Evolutionary conservation across 2,329 filamentous ascomycete genomes (phyloP).

Genomic region (Exserohilum turcica): DNA sequence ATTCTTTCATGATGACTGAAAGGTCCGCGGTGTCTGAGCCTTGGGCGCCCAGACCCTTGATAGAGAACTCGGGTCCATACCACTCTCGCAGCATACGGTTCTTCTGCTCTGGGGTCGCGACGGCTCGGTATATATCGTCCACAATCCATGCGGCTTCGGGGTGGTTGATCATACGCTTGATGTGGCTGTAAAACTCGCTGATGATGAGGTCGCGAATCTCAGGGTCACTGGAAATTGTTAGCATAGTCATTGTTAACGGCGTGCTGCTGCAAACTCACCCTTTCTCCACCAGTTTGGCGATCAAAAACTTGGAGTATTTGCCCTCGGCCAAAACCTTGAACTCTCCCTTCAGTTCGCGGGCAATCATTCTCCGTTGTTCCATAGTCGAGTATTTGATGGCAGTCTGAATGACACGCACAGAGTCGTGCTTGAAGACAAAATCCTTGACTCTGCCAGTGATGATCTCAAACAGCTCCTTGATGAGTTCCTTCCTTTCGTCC

Average conservation of each 20-base stretch:
- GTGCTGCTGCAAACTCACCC: slow-evolving; percentile 48
- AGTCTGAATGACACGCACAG: slow-evolving; percentile 94
- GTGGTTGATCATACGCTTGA: slow-evolving; percentile 92
- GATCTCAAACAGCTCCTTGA: slow-evolving; percentile 88
- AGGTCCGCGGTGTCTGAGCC: slow-evolving; percentile 68
- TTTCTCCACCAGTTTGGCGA: slow-evolving; percentile 94
- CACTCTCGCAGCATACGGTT: slow-evolving; percentile 85
- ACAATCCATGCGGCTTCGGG: slow-evolving; percentile 96
- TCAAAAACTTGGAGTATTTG: slow-evolving; percentile 95
- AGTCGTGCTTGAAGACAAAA: slow-evolving; percentile 98
- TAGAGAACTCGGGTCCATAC: slow-evolving; percentile 91
- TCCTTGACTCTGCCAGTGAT: slow-evolving; percentile 91
- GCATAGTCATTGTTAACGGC: neutral
- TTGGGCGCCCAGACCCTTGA: slow-evolving; percentile 65
- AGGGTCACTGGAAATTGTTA: slow-evolving; percentile 62
- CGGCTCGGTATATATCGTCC: slow-evolving; percentile 91
- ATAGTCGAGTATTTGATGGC: slow-evolving; percentile 93
- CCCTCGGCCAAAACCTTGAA: slow-evolving; percentile 88
- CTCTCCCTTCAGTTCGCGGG: slow-evolving; percentile 80
- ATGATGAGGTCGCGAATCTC: slow-evolving; percentile 89
- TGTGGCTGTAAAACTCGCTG: slow-evolving; percentile 91
- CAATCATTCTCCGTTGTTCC: slow-evolving; percentile 84
- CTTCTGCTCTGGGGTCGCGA: slow-evolving; percentile 86
- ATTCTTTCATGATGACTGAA: slow-evolving; percentile 71
- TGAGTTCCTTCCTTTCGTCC: slow-evolving; percentile 82